These are phyloP conservation scores for Aureobasidium pullulans DNA, from an alignment of 2,329 filamentous ascomycete species.

Conservation along the genomic window DNA sequence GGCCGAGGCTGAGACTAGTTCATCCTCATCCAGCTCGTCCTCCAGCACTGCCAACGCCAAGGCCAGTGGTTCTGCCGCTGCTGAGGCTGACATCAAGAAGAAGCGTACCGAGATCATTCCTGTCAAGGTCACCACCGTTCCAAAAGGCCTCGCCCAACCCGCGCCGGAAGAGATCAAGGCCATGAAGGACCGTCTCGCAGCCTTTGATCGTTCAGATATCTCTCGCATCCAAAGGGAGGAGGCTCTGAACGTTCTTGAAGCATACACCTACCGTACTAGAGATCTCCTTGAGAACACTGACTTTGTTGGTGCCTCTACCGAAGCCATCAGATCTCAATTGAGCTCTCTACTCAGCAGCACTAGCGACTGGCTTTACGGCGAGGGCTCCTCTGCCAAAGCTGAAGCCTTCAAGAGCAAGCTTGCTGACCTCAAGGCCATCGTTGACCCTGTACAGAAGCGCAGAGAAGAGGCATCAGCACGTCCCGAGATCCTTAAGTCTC, in stretches of 20 bases:
- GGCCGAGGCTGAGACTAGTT: slow-evolving; percentile 28
- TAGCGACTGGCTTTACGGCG: slow-evolving; percentile 87
- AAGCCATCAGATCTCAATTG: slow-evolving; percentile 58
- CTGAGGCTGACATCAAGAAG: slow-evolving; percentile 23
- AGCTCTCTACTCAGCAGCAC: slow-evolving; percentile 59
- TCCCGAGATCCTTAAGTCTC: slow-evolving; percentile 58
- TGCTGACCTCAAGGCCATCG: slow-evolving; percentile 68
- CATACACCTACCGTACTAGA: slow-evolving; percentile 80
- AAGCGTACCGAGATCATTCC: slow-evolving; percentile 47
- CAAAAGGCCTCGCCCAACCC: slow-evolving; percentile 46
- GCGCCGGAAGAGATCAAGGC: slow-evolving; percentile 52
- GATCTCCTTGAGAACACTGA: slow-evolving; percentile 71
- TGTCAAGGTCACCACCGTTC: slow-evolving; percentile 39
- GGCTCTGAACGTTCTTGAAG: slow-evolving; percentile 85
- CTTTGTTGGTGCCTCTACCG: slow-evolving; percentile 66
- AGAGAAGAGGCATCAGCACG: slow-evolving; percentile 64
- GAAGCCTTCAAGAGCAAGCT: slow-evolving; percentile 70
- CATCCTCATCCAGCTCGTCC: slow-evolving; percentile 30
- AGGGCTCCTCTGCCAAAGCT: slow-evolving; percentile 67
- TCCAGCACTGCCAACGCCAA: slow-evolving; percentile 40
- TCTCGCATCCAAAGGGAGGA: slow-evolving; percentile 73
- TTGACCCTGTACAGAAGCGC: slow-evolving; percentile 68
- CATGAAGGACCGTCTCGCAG: slow-evolving; percentile 61
- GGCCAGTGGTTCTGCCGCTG: slow-evolving; percentile 33
- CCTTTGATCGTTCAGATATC: slow-evolving; percentile 80